Evolutionary conservation across 164 flowering plant genomes (phyloP), one percentile per base, ranked within the genome.

Genomic region (Litsea cubeba): DNA sequence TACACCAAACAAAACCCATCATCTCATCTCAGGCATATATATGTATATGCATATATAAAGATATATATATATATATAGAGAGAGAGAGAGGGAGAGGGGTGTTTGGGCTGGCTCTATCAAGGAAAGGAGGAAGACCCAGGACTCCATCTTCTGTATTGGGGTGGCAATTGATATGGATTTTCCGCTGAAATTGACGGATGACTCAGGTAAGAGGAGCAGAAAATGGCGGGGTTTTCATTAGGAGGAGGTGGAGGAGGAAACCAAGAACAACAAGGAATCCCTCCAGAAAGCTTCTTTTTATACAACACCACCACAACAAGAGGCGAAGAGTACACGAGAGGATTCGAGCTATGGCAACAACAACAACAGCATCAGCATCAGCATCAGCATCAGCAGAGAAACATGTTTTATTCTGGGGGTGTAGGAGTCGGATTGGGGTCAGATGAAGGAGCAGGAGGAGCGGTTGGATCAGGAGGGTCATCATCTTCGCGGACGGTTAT

Each of bases 171-270:
- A 65, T 87, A 85, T 86, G 88, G 88, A 83, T 79, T 79, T 82
- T 77, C 24, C 40, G 62, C 78, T 68, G 5, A 70, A 86, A 85
- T 78, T 79, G 81, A 51, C 72, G 75, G 76, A 63, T n/a, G 50
- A 12, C 51, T 64, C 78, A 71, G 72, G 35, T 50, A 51, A 32
- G 51, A 26, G 78, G 77, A 67, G 46, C 58, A 71, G 77, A 62
- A 77, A 78, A 89, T 89, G 92, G 87, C 92, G 5, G 90, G 90
- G 72, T 86, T 85, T 78, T 84, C 85, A 74, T 77, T 87, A 78
- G 82, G 88, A 50, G 50, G 84, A 65, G 69, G 35, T 30, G 35
- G 68, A 12, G 83, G 82, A 14, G 58, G 83, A 65, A 65, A 49
- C 51, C 72, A 75, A 0, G 74, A 75, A 74, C 72, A 58, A 12